These are phyloP conservation scores for Botryotinia calthae DNA, from an alignment of 2,329 filamentous ascomycete genomes.

Conservation along the genomic window DNA sequence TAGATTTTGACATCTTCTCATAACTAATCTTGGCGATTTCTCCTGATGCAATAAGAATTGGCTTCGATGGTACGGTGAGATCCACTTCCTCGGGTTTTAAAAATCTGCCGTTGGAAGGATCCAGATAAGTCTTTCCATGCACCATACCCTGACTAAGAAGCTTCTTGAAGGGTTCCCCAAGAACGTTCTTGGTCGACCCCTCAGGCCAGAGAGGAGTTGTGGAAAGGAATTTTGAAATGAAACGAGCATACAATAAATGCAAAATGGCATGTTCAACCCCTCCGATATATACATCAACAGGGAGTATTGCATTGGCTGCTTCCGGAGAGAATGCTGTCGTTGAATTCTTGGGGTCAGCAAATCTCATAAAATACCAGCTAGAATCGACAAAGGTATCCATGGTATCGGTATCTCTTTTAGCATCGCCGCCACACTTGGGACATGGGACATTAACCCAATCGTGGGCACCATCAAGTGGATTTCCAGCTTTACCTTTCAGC, in stretches of 20 bases:
- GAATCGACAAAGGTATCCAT: constrained; percentile 98
- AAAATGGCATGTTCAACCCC: constrained; percentile 90
- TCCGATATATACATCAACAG: constrained; percentile 85
- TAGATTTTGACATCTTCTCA: constrained; percentile 96
- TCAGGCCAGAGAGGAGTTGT: constrained; percentile 50
- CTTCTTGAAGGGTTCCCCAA: constrained; percentile 75
- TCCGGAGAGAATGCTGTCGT: constrained; percentile 59
- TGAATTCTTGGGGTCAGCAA: constrained; percentile 67
- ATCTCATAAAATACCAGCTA: constrained; percentile 89
- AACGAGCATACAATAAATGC: constrained; percentile 83
- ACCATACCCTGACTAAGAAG: constrained; percentile 92
- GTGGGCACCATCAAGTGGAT: constrained; percentile 68
- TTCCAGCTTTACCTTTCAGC: constrained; percentile 67
- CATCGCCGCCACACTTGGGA: constrained; percentile 67
- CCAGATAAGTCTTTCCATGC: constrained; percentile 77
- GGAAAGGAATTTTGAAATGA: constrained; percentile 83
- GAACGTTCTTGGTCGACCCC: constrained; percentile 40
- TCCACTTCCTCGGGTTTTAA: constrained; percentile 75
- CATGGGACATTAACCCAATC: constrained; percentile 75
- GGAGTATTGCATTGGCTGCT: constrained; percentile 56
- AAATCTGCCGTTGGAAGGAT: constrained; percentile 73
- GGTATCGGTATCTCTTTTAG: constrained; percentile 83
- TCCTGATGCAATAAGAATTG: constrained; percentile 61
- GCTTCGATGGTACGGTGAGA: constrained; percentile 52
- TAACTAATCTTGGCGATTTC: constrained; percentile 61